Evolutionary conservation across 768 basidiomycete species (phyloP).

Genomic region (Tremella yokohamensis): DNA sequence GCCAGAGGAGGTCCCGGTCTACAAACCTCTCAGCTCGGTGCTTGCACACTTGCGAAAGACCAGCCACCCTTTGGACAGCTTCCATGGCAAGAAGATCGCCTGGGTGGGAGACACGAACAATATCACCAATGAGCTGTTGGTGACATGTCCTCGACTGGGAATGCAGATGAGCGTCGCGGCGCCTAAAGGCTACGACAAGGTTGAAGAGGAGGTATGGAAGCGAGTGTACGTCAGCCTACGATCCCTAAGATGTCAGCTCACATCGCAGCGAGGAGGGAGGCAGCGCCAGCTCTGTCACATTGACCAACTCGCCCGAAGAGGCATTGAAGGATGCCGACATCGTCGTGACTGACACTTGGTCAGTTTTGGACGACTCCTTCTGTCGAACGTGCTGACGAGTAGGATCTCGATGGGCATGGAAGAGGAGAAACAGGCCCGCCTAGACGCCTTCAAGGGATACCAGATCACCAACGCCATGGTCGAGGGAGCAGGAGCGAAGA

Average conservation of each 20-base stretch:
- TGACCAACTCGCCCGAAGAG: conserved; percentile 62
- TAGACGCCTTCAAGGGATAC: conserved; percentile 83
- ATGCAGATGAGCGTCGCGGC: conserved; percentile 80
- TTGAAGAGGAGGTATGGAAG: conserved; percentile 66
- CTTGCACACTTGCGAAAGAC: conserved; percentile 17
- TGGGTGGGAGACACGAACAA: conserved; percentile 95
- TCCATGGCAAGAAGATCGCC: conserved; percentile 79
- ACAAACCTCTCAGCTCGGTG: conserved; percentile 15
- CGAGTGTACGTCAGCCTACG: conserved; percentile 58
- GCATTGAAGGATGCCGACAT: conserved; percentile 87
- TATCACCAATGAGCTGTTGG: conserved; percentile 95
- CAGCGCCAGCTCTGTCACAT: conserved; percentile 19
- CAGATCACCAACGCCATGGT: conserved; percentile 90
- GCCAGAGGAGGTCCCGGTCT: conserved; percentile 9
- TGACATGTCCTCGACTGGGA: conserved; percentile 85
- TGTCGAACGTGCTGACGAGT: neutral
- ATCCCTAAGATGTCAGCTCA: neutral
- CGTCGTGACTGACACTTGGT: conserved; percentile 98
- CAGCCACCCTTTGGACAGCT: conserved; percentile 54
- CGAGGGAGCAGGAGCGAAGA: conserved; percentile 71
- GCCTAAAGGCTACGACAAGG: conserved; percentile 58
- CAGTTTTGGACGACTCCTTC: conserved; percentile 13
- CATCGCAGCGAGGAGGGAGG: neutral
- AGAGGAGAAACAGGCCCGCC: conserved; percentile 78
- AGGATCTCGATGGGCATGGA: conserved; percentile 99